phyloP scores from a whole-genome alignment of 176 grass and related monocot species.

The Hordeum vulgare region DNA sequence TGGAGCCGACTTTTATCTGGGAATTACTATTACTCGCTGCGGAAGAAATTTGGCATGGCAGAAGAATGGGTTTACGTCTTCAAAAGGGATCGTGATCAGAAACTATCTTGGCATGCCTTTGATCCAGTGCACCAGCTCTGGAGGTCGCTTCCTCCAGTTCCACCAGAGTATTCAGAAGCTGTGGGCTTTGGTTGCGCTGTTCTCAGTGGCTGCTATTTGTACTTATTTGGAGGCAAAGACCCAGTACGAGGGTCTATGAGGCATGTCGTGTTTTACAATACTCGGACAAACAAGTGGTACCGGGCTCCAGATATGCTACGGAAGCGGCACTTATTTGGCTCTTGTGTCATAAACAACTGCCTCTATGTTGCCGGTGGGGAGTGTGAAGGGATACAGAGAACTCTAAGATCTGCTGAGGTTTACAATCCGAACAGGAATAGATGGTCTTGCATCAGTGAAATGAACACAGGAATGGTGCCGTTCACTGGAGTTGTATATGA shows the following conservation, averaged over 20 bases:
- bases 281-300: conserved; percentile 86
- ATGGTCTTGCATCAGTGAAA: conserved; percentile 68
- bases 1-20: conserved; percentile 74
- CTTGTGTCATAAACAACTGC: conserved; percentile 87
- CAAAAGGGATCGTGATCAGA: conserved; percentile 80
- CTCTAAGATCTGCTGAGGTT: conserved; percentile 70
- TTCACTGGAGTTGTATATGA: conserved; percentile 85
- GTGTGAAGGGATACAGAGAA: conserved; percentile 80
- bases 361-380: conserved; percentile 91
- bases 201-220: conserved; percentile 82
- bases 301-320: conserved; percentile 89
- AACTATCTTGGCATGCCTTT: conserved; percentile 92
- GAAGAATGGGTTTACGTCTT: conserved; percentile 93
- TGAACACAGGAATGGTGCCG: conserved; percentile 84
- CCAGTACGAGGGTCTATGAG: conserved; percentile 75
- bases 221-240: conserved; percentile 90
- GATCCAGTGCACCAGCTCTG: conserved; percentile 74
- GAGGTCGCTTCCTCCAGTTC: conserved; percentile 80
- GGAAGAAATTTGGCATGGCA: conserved; percentile 61
- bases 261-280: conserved; percentile 88
- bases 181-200: conserved; percentile 82
- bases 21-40: conserved; percentile 90
- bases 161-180: conserved; percentile 65
- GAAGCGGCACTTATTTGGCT: conserved; percentile 78
- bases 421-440: conserved; percentile 84